Base-by-base conservation (phyloP, 306 rosid genomes). In the Cicer chorassanicum region DNA sequence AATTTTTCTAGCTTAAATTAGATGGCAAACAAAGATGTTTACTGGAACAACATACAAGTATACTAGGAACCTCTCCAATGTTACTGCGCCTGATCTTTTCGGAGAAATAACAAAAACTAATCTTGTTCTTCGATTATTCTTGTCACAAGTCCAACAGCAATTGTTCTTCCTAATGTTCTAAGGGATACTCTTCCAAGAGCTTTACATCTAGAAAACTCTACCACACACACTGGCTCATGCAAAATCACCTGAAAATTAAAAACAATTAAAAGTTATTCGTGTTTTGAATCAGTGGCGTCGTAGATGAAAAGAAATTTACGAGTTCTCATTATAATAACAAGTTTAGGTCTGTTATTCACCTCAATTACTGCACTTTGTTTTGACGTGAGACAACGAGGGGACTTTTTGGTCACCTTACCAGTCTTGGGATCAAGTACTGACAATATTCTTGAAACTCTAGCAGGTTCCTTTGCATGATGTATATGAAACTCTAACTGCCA, bases 311-410 rank as follows among this genome's bases (percentile, higher is more conserved):
- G 50, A 42, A 67, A 39, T 18, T 2, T 10, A 36, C 6, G 10
- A 4, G 46, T 49, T 55, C 42, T 41, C 43, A 16, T 39, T 62
- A 19, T 55, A 51, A 62, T 43, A 36, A 65, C 60, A 21, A 71
- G 48, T 4, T 53, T 67, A 71, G 62, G 2, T 50, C 38, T 60
- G 15, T 18, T 73, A 71, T 72, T 92, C 73, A 94, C 99, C 99
- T 94, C 98, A 41, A 94, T 19, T 15, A 89, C 87, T 24, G 99
- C 99, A 78, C 86, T 90, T 81, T 94, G 99, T 84, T 90, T 92
- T 19, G 98, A 86, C 11, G 79, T 79, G 65, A 94, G 96, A 80
- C 91, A 88, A 14, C 99, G 95, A 1, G 99, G 99, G 39, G 92
- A 83, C 78, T 86, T 90, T 77, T 90, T 94, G 24, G 88, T 82